Conservation (phyloP, 2,329 filamentous ascomycete genomes). For the Aspergillus ustus region DNA sequence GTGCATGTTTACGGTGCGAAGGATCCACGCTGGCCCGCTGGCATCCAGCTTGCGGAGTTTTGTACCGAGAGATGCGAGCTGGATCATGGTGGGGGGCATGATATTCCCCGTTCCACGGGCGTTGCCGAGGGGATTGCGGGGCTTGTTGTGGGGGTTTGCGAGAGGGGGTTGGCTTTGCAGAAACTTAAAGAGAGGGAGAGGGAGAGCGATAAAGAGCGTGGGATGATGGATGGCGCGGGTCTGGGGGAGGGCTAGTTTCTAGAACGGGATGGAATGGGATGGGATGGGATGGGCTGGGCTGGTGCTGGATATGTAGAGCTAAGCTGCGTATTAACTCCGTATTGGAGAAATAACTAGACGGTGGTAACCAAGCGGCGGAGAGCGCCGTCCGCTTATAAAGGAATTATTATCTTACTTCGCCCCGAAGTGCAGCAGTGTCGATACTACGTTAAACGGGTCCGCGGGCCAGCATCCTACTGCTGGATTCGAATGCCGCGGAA, state of each 20-base stretch:
- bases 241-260: too few relatives aligned
- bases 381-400: not conserved
- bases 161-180: not conserved
- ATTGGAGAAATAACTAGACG: not conserved
- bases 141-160: not conserved
- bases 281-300: too few relatives aligned
- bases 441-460: too few relatives aligned
- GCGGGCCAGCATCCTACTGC: too few relatives aligned
- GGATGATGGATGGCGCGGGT: too few relatives aligned
- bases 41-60: constrained; percentile 14
- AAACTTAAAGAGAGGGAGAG: too few relatives aligned
- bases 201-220: too few relatives aligned
- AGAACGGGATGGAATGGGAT: not conserved
- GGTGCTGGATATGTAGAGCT: too few relatives aligned
- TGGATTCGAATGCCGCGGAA: too few relatives aligned
- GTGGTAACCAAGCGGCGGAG: not conserved
- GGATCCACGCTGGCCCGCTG: constrained; percentile 7
- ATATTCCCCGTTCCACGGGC: constrained; percentile 1
- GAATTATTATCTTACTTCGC: not conserved
- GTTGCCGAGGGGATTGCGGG: constrained; percentile 3
- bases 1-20: constrained; percentile 10
- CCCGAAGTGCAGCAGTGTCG: too few relatives aligned
- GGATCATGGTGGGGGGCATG: constrained; percentile 12
- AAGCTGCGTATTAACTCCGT: too few relatives aligned
- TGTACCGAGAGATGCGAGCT: constrained; percentile 2